Evolutionary conservation across 2,329 filamentous ascomycete genomes (phyloP), one percentile per base, ranked within the genome.

Genomic region (Aureobasidium leucospermi): DNA sequence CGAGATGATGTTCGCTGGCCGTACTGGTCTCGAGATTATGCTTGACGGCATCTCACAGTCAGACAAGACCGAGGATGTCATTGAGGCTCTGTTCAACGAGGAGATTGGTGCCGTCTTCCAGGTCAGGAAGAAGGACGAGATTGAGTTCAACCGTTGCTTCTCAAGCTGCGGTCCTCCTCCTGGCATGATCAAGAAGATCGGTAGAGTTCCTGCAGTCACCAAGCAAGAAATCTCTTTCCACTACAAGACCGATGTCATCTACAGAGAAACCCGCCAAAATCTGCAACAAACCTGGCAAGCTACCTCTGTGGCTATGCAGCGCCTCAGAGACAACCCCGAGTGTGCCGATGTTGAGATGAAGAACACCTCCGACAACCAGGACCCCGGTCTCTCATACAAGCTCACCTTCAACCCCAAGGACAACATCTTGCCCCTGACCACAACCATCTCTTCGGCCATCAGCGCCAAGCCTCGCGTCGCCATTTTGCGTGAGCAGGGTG

Each of bases 1-100:
- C 2, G 94, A 99, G 75, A 97, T 97, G 94, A 95, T 96, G 85
- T 97, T 97, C 71, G 93, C 94, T 34, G 94, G 94, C 31, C 88
- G 92, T 59, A 95, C 89, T 68, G 94, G 93, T 62, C 82, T 90
- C 32, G 89, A 95, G 66, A 79, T 97, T 61, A 88, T 89, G 79
- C 79, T 96, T 60, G 92, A 96, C 70, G 83, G 82, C 58, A 79
- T 91, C 41, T 84, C 83, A 61, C 84, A 83, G 28, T 79, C 85
- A 45, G 81, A 81, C 9, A 77, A 83, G 47, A 65, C 69, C 1
- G 65, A 70, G 45, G 79, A 85, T 67, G 74, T 95, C 16, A 77
- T 96, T 7, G 84, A 90, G 59, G 83, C 88, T 0, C 82, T 99
- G 19, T 97, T 99, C 83, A 96, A 92, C 72, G 94, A 97, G 74